phyloP scores from a whole-genome alignment of 2,329 filamentous ascomycete species.

The Aureobasidium sp. region DNA sequence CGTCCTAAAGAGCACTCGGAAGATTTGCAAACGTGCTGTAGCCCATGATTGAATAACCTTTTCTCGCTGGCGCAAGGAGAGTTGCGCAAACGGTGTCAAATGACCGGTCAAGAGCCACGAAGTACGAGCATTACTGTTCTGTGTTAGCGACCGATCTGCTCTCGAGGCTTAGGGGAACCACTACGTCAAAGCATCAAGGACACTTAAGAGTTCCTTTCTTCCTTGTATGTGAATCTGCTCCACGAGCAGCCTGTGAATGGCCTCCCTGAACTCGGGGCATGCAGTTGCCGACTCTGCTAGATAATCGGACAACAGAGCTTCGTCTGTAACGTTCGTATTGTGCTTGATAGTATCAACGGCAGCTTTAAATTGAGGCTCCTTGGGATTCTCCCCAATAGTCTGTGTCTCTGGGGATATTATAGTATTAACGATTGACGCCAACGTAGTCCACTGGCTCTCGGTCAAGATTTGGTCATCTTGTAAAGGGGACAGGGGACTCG shows the following conservation, averaged over 20 bases:
- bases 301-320: conserved; percentile 25
- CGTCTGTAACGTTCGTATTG: conserved; percentile 36
- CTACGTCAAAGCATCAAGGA: conserved; percentile 4
- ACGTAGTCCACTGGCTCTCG: conserved; percentile 51
- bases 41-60: conserved; percentile 57
- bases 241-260: conserved; percentile 43
- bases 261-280: conserved; percentile 47
- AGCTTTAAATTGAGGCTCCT: conserved; percentile 25
- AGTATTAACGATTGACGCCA: conserved; percentile 52
- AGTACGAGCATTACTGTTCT: conserved; percentile 50
- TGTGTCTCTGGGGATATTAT: conserved; percentile 46
- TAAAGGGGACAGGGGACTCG: conserved; percentile 39
- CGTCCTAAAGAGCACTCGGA: conserved; percentile 51
- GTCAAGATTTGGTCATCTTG: conserved; percentile 44
- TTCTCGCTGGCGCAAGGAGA: conserved; percentile 55
- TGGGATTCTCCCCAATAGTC: background rate
- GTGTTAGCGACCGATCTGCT: background rate
- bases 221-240: conserved; percentile 43
- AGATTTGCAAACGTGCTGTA: conserved; percentile 47
- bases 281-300: conserved; percentile 32
- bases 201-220: conserved; percentile 39
- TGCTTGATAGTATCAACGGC: conserved; percentile 36
- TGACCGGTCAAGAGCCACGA: conserved; percentile 63
- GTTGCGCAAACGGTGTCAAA: conserved; percentile 53
- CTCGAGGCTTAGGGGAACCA: background rate